Percentiles rank a stretch among this genome's conserved stretches.
phyloP scores from a whole-genome alignment of 2,329 filamentous ascomycete species.

The Fusarium sororula region DNA sequence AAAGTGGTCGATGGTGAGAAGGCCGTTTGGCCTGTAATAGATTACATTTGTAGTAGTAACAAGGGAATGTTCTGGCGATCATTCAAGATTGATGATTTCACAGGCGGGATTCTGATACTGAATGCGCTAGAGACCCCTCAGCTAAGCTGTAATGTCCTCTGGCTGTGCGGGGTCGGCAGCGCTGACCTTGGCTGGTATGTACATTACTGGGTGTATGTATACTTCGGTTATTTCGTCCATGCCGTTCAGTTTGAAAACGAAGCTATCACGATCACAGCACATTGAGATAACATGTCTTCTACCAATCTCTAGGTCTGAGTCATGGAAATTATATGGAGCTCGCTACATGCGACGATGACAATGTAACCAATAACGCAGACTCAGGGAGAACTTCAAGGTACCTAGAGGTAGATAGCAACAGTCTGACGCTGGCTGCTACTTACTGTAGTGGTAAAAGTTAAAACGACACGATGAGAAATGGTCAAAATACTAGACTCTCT shows the following conservation, averaged over 20 bases:
- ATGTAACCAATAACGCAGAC: background rate
- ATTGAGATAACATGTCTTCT: background rate
- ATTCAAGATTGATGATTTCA: background rate
- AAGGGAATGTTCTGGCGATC: background rate
- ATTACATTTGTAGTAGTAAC: background rate
- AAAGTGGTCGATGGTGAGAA: background rate
- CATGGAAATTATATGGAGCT: background rate
- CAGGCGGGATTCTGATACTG: background rate
- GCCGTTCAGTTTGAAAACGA: background rate
- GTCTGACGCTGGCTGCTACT: background rate
- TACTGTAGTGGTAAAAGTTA: background rate
- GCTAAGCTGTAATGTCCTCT: conserved; percentile 21
- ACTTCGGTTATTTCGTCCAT: background rate
- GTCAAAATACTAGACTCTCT: background rate
- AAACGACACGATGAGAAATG: background rate
- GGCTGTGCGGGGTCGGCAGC: conserved; percentile 34
- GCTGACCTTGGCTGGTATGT: background rate
- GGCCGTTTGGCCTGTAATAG: background rate
- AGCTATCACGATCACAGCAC: background rate
- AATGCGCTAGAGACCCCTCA: background rate
- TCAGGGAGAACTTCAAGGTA: background rate
- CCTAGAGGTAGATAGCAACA: background rate
- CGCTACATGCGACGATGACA: background rate
- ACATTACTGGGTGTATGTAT: background rate
- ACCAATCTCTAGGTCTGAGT: background rate